Evolutionary conservation across 306 rosid genomes (phyloP), one percentile per base, ranked within the genome.

Genomic region (Myrica gale): DNA sequence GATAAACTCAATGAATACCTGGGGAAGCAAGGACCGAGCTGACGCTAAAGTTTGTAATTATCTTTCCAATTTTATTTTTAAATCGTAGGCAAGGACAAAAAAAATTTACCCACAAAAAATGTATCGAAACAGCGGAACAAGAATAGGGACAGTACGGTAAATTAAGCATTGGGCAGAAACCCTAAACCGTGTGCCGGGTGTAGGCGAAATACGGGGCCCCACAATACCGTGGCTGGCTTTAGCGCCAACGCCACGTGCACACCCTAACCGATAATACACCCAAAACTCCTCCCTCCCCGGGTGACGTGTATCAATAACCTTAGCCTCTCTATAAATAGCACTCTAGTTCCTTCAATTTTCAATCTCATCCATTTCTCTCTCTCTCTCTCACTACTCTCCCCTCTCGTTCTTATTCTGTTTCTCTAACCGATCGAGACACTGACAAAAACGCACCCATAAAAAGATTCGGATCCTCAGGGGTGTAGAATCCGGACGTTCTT

Each of bases 261-360:
- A 23, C 41, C 63, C 65, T 72, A 48, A 68, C 26, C 46, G 12
- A 42, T 17, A 44, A 60, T 53, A 45, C 39, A 26, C 32, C 32
- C 32, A 32, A 32, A 2, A 32, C 37, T 2, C 37, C 3, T 12
- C 70, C 72, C 57, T 63, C 68, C 54, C 74, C 44, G 26, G 90
- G 54, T 86, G 95, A 89, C 92, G 92, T 86, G 95, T 85, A 56
- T 83, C 54, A 63, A 71, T 74, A 85, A 80, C 87, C 90, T 74
- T 42, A 88, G 97, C 97, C 97, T 88, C 97, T 90, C 39, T 89
- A 91, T 88, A 89, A 85, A 89, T 75, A 8, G 61, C 61, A 55
- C 71, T 39, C 68, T 52, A 0, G 5, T 0, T 17, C 23, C 26
- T 21, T 48, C 45, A 58, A n/a, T 51, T 72, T 80, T 73, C 89